Conservation (phyloP, 805 yeast genomes). For the Babjeviella inositovora region DNA sequence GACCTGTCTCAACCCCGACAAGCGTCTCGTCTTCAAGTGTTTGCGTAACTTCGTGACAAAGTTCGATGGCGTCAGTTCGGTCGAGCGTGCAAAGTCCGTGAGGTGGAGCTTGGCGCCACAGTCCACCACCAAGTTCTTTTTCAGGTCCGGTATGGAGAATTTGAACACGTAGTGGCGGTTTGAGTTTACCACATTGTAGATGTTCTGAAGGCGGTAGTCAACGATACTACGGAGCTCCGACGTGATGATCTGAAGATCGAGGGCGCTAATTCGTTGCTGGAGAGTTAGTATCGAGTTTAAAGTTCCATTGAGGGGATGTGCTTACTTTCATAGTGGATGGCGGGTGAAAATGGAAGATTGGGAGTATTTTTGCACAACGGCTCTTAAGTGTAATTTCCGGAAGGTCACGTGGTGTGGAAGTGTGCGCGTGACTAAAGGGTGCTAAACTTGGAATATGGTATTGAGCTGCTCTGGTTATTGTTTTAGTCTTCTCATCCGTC, state of each 20-base stretch:
- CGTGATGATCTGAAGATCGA: slow-evolving; percentile 63
- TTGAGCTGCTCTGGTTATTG: no score
- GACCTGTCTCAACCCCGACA: slow-evolving; percentile 59
- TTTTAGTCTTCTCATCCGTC: no score
- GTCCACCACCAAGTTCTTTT: slow-evolving; percentile 60
- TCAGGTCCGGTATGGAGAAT: slow-evolving; percentile 73
- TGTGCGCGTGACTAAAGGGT: no score
- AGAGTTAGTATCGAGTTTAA: no score
- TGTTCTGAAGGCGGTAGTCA: slow-evolving; percentile 65
- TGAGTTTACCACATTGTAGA: slow-evolving; percentile 65
- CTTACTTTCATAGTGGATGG: no score
- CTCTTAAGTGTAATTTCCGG: no score
- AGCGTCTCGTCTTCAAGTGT: slow-evolving; percentile 66
- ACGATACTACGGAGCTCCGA: slow-evolving; percentile 48
- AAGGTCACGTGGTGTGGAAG: no score
- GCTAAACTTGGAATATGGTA: no score
- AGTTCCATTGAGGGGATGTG: no score
- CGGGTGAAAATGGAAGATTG: no score
- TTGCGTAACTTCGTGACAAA: slow-evolving; percentile 80
- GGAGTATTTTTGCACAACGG: no score
- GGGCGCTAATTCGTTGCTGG: slow-evolving; percentile 73
- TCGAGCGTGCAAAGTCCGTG: slow-evolving; percentile 69
- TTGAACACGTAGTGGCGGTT: slow-evolving; percentile 62
- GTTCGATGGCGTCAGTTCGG: slow-evolving; percentile 69
- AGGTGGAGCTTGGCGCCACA: slow-evolving; percentile 73